Base-by-base conservation (phyloP, 2,329 filamentous ascomycete genomes). In the Penicillium sp. region DNA sequence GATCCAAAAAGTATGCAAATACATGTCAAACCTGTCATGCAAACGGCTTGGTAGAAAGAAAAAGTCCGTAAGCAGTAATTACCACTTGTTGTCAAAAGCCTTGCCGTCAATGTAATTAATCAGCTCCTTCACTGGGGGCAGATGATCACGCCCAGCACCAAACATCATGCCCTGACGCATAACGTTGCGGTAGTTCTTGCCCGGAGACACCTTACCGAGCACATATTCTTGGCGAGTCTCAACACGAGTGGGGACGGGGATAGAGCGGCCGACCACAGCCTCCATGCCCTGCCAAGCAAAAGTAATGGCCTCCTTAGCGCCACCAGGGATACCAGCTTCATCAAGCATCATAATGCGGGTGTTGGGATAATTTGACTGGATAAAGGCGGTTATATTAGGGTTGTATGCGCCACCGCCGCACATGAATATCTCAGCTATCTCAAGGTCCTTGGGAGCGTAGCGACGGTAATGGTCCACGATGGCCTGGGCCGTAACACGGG, bases 211-310 rank as follows among this genome's bases (percentile, higher is more conserved):
- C 61, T 84, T 84, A 4, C 83, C 83, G 5, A 84, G 73, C 1
- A 85, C 76, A 61, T 80, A 81, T 44, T 76, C 72, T 53, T 71
- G 68, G 30, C 78, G 71, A 22, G 80, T 82, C 70, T 84, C 82
- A 2, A 83, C 82, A 8, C 78, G 71, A n/a, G 71, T 72, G 2
- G 82, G 82, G 9, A 85, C 80, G 1, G 78, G 80, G 44, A 84
- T 82, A 28, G 76, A 78, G 16, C 83, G 75, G 8, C 81, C 82
- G 0, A 84, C 77, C 16, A 85, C 66, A 2, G 82, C 80, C 65
- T 86, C 82, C 77, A 86, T 81, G 3, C 78, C 83, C 68, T 84
- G 82, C 78, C 81, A 84, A 4, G 84, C 83, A 64, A 86, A 85
- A 1, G 79, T 82, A 49, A 84, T 75, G 5, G 82, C 82, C 65